Evolutionary conservation across 306 rosid species (phyloP).

Genomic region (Cucurbita maxima): DNA sequence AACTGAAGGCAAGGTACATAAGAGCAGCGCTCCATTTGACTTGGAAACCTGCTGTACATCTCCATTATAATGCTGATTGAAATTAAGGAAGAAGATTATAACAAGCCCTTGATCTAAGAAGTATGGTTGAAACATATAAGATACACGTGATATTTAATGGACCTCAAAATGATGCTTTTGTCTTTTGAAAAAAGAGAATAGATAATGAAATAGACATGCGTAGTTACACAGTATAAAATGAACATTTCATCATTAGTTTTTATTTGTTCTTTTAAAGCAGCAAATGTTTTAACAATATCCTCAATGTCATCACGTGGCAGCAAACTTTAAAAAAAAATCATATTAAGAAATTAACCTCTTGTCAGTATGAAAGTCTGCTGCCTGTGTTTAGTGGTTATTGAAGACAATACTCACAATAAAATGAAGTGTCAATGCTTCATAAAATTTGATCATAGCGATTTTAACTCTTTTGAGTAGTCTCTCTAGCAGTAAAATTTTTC

Average conservation of each 20-base stretch:
- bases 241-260: background rate
- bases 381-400: background rate
- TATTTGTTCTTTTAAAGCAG: background rate
- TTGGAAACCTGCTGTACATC: background rate
- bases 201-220: background rate
- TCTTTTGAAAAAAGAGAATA: background rate
- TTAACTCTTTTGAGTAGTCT: background rate
- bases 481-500: background rate
- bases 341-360: background rate
- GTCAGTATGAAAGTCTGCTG: background rate
- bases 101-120: background rate
- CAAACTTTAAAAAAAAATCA: too few species aligned
- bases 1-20: constrained; percentile 53
- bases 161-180: background rate
- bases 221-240: background rate
- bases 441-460: background rate
- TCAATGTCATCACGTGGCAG: too few species aligned
- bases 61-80: background rate
- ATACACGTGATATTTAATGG: background rate
- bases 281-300: background rate
- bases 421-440: background rate
- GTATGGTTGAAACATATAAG: background rate
- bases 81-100: background rate
- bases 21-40: background rate
- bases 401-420: background rate